Evolutionary conservation across 2,329 filamentous ascomycete genomes (phyloP), one percentile per base, ranked within the genome.

Genomic region (Aspergillus chevalieri): DNA sequence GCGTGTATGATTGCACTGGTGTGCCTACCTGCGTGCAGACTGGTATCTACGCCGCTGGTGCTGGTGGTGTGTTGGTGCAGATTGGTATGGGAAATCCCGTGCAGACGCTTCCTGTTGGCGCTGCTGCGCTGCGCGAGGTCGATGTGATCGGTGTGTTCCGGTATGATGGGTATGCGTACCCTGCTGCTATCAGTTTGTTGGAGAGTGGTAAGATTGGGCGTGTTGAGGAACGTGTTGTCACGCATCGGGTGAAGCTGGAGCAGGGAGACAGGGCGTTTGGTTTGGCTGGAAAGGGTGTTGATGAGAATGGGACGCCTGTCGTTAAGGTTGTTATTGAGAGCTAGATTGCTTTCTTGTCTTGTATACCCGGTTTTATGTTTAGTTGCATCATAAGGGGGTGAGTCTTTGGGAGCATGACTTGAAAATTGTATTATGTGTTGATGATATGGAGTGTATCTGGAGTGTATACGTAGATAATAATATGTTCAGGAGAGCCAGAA

Each of bases 121-220:
- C 76, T 1, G 76, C 78, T n/a, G 77, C 78, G 26, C 56, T 80
- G 52, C 72, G 78, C 30, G 78, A 81, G 61, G 75, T 81, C 6
- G 78, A 81, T 59, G 73, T 81, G 41, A 74, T 80, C 44, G 78
- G 78, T n/a, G 77, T 80, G 6, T 79, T 80, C 63, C 68, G 78
- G 42, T 81, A 81, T 51, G 76, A 78, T 58, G 66, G 64, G 2
- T 70, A 74, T 56, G 77, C 76, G 0, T 81, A 80, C 54, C 76
- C 77, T 0, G 73, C 70, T n/a, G 78, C 78, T 2, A 78, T 81
- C 60, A 73, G 72, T 53, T 62, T 80, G 53, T 64, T 80, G 55
- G 75, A 72, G 2, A 75, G 74, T 45, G 77, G 77, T 4, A 71
- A 73, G 47, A 61, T 80, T 38, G 71, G 71, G 15, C 71, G 64